Conservation (phyloP, 2,329 filamentous ascomycete genomes). For the Trichoderma polysporum region DNA sequence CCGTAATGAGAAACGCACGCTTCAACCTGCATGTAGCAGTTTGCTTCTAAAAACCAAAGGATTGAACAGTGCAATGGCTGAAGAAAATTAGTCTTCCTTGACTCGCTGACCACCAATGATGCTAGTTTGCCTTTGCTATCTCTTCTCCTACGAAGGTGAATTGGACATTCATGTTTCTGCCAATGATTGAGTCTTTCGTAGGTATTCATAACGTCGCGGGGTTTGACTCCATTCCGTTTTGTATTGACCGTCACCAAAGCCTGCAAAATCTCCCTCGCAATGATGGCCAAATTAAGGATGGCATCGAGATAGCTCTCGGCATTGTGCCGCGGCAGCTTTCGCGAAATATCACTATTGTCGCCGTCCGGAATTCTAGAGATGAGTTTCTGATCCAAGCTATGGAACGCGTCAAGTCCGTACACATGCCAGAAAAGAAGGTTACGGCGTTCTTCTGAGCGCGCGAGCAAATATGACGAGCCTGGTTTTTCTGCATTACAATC, state of each 20-base stretch:
- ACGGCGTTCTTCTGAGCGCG: neutral
- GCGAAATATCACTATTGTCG: neutral
- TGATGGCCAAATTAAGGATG: neutral
- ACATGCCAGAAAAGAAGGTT: conserved; percentile 6
- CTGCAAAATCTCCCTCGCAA: conserved; percentile 3
- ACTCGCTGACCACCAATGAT: neutral
- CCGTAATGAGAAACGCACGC: conserved; percentile 5
- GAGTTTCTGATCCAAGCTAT: neutral
- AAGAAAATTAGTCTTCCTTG: neutral
- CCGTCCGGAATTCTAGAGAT: conserved; percentile 1
- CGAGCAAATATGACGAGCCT: neutral
- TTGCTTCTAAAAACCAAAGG: conserved; percentile 10
- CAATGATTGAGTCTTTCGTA: neutral
- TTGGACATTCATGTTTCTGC: neutral
- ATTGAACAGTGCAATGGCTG: neutral
- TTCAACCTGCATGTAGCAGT: conserved; percentile 11
- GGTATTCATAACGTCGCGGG: neutral
- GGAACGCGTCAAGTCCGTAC: conserved; percentile 9
- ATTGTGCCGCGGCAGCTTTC: neutral
- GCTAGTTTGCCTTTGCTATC: neutral
- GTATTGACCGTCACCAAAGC: conserved; percentile 1
- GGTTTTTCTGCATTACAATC: neutral
- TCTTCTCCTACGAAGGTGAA: neutral
- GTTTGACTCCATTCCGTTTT: neutral
- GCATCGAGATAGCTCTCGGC: conserved; percentile 8